Base-by-base conservation (phyloP, 805 yeast genomes). In the Kodamaea laetipori region DNA sequence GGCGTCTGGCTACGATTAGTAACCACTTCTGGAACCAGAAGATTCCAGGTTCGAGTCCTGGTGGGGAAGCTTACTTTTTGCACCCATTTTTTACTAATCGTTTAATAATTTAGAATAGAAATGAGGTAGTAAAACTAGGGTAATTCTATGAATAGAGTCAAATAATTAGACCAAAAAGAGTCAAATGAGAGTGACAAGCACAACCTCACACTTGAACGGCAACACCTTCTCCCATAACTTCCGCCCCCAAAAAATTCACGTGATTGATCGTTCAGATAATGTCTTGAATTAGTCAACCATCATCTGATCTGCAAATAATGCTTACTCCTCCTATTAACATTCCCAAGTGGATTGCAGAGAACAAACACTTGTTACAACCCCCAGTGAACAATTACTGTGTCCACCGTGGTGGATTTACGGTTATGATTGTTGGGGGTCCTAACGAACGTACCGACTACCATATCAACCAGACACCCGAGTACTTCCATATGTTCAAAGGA, bases 391-490 rank as follows among this genome's bases (percentile, higher is more conserved):
- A 90, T 60, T 90, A 67, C 66, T 89, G 97, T 57, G 77, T 90
- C 21, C 96, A 90, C 63, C 73, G 90, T 37, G 96, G 95, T 4
- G 97, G 97, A 0, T 86, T 86, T 61, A 90, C 97, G 0, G 89
- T 90, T 27, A 90, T 90, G 97, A 82, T 90, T 40, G 95, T 90
- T 1, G 97, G 97, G 11, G 97, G 97, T 0, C 97, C 97, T 3
- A 90, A 90, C 61, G 95, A 84, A 56, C 74, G 97, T 45, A 90
- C 96, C 0, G 97, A 90, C 60, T 90, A 88, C 60, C 97, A 90
- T 58, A 79, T 90, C 38, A 90, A 90, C 58, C 95, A 88, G 55
- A 90, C 97, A 0, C 97, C 97, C 0, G 97, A 90, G 57, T 90
- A 89, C 79, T 90, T 90, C 62, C 82, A 84, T 65, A 92, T 86